Conservation (phyloP, 345 rosid genomes). For the Syzygium oleosum region DNA sequence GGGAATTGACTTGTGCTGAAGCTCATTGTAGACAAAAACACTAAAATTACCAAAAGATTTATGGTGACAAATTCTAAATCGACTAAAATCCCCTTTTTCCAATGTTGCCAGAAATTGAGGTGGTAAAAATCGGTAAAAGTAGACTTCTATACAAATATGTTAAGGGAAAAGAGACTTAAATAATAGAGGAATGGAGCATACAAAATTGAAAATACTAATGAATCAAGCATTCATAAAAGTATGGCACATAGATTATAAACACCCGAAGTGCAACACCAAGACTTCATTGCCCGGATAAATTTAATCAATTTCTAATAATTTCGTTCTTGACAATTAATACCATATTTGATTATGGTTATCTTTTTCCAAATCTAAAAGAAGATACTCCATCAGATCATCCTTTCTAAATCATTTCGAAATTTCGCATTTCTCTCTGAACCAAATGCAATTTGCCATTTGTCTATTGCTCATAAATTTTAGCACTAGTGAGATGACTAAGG, state of each 20-base stretch:
- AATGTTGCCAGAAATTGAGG: background rate
- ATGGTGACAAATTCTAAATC: background rate
- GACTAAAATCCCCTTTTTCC: background rate
- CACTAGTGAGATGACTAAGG: too few relatives aligned
- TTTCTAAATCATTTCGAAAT: background rate
- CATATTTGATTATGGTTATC: background rate
- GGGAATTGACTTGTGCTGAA: background rate
- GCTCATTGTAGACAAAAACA: background rate
- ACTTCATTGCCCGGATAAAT: background rate
- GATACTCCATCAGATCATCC: background rate
- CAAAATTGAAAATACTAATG: background rate
- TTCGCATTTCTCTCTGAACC: background rate
- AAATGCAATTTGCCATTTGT: background rate
- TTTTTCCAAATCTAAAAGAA: background rate
- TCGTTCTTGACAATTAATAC: background rate
- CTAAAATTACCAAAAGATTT: background rate
- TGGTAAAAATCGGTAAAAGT: background rate
- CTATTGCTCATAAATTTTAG: background rate
- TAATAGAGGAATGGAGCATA: background rate
- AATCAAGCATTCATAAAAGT: background rate
- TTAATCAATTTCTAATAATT: background rate
- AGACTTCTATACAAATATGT: background rate
- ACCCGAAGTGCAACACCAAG: background rate
- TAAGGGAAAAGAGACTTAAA: background rate
- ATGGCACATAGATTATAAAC: background rate